phyloP scores from a whole-genome alignment of 2,329 filamentous ascomycete species.

The Ceratocystis variospora region DNA sequence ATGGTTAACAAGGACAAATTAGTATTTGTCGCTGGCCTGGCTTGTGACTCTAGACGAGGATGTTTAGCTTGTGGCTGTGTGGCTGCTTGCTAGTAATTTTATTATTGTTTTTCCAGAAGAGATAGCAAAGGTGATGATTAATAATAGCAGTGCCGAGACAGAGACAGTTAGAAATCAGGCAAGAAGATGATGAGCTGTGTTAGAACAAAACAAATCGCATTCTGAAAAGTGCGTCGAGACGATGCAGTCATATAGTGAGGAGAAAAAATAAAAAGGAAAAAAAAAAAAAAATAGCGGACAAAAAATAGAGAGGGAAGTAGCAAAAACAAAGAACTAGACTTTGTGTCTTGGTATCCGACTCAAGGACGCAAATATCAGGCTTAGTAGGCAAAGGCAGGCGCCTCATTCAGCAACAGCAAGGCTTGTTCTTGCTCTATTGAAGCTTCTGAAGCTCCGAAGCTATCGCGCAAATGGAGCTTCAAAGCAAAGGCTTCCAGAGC shows the following conservation, averaged over 20 bases:
- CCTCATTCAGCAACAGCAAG: neutral
- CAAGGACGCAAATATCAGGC: neutral
- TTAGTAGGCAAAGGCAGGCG: neutral
- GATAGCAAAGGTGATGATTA: neutral
- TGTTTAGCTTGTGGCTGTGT: neutral
- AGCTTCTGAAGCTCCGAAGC: slow-evolving; percentile 9
- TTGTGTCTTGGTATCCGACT: neutral
- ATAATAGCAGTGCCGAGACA: neutral
- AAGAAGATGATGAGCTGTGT: neutral
- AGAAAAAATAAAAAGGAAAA: neutral
- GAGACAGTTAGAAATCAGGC: neutral
- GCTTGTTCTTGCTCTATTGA: neutral
- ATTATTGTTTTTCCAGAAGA: neutral
- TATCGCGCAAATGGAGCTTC: neutral
- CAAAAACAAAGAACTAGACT: neutral
- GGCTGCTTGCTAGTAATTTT: neutral
- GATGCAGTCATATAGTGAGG: neutral
- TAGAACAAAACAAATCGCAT: neutral
- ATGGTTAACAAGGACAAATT: neutral
- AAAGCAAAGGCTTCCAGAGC: neutral
- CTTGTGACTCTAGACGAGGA: neutral
- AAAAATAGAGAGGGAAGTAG: neutral
- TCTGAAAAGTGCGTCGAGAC: neutral
- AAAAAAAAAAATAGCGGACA: neutral
- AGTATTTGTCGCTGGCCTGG: neutral